Evolutionary conservation across 768 basidiomycete species (phyloP).

Genomic region (Cystofilobasidium bisporidii): DNA sequence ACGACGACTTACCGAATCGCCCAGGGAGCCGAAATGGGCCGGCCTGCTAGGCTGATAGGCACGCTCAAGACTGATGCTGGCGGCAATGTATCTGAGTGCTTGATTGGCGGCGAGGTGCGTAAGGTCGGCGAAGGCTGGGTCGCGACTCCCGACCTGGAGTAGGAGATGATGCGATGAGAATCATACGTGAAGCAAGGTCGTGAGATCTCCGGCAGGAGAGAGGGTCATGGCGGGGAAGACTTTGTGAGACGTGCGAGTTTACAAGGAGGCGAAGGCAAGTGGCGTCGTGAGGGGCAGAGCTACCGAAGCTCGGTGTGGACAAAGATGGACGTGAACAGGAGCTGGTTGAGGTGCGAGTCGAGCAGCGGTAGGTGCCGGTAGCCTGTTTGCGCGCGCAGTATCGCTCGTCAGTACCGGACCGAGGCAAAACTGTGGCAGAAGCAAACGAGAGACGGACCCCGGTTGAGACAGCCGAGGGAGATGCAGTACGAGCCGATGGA

Average conservation of each 20-base stretch:
- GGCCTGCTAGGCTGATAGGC: background rate
- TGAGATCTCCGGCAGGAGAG: too few relatives aligned
- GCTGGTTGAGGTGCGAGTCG: constrained; percentile 76
- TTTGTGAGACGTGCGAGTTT: too few relatives aligned
- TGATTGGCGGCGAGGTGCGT: background rate
- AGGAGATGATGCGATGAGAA: too few relatives aligned
- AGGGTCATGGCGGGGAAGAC: too few relatives aligned
- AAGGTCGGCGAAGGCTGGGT: constrained; percentile 8
- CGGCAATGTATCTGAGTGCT: background rate
- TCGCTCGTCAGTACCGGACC: too few relatives aligned
- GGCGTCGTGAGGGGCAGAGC: background rate
- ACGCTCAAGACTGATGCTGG: background rate
- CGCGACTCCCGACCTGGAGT: background rate
- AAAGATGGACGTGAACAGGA: constrained; percentile 88
- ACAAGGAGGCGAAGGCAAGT: background rate
- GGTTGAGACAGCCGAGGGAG: constrained; percentile 59
- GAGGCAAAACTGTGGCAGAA: background rate
- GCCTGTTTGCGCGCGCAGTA: constrained; percentile 45
- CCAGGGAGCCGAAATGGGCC: constrained; percentile 11
- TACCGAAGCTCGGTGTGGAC: constrained; percentile 51
- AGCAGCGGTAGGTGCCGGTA: constrained; percentile 84
- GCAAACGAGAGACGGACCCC: constrained; percentile 48
- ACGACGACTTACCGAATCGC: background rate
- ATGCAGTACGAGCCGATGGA: constrained; percentile 66
- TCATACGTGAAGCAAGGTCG: too few relatives aligned